Evolutionary conservation across 139 green algal genomes (phyloP).

Genomic region (Edaphochlamys debaryana): DNA sequence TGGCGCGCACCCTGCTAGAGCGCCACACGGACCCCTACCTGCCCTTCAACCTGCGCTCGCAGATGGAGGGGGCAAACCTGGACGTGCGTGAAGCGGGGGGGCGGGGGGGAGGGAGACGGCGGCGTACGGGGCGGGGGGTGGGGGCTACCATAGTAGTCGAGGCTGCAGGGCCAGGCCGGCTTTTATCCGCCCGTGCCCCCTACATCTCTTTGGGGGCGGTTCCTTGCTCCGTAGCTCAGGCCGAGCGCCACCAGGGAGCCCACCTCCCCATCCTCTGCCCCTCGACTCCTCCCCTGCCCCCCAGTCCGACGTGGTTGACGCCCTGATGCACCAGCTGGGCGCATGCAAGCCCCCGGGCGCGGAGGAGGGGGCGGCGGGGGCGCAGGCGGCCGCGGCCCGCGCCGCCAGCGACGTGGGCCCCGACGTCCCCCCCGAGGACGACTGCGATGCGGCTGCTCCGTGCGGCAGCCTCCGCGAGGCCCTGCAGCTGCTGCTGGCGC

Average conservation of each 20-base stretch:
- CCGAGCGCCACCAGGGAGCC: neutral
- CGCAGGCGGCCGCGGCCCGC: too few relatives aligned
- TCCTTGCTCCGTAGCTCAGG: neutral
- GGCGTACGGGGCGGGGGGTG: too few relatives aligned
- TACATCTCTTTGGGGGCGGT: neutral
- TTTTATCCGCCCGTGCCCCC: too few relatives aligned
- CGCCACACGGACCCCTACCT: neutral
- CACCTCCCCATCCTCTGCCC: neutral
- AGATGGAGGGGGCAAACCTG: neutral
- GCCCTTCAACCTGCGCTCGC: neutral
- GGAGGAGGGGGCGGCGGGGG: too few relatives aligned
- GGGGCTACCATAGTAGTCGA: neutral
- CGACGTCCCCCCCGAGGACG: too few relatives aligned
- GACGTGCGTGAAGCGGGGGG: neutral
- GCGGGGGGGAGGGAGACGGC: neutral
- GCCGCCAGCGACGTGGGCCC: too few relatives aligned
- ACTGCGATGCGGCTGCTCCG: too few relatives aligned
- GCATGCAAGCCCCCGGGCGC: too few relatives aligned
- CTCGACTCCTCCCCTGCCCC: neutral
- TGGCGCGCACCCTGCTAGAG: neutral
- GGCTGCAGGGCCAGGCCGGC: too few relatives aligned
- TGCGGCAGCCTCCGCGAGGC: too few relatives aligned
- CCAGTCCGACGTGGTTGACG: neutral
- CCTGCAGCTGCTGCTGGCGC: too few relatives aligned
- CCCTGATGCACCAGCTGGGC: neutral